phyloP scores from a whole-genome alignment of 805 yeast species.

The Teunomyces kruisii region DNA sequence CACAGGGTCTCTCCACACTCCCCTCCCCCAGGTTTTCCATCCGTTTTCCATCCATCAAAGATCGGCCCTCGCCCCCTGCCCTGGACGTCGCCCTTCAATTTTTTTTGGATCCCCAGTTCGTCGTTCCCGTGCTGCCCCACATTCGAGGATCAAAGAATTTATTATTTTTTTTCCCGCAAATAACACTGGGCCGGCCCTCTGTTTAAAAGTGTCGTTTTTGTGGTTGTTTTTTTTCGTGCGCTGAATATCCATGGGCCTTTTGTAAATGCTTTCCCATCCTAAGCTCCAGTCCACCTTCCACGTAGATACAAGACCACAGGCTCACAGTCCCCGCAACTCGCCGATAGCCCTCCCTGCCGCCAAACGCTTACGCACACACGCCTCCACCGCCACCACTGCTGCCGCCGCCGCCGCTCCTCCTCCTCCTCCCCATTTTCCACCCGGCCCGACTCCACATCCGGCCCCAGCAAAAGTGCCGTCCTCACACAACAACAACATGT shows the following conservation, averaged over 20 bases:
- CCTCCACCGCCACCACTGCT: neutral
- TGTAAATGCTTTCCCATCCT: slow-evolving; percentile 2
- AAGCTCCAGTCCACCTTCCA: neutral
- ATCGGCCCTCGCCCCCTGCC: too few relatives aligned
- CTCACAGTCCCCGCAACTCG: neutral
- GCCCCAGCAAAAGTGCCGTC: slow-evolving; percentile 1
- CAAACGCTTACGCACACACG: neutral
- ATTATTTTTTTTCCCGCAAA: neutral
- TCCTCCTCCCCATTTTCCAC: neutral
- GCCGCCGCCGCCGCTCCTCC: neutral
- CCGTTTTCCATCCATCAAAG: too few relatives aligned
- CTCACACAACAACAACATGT: neutral
- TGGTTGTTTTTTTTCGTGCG: slow-evolving; percentile 1
- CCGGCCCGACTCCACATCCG: neutral
- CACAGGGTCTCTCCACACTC: too few relatives aligned
- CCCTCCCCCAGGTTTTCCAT: too few relatives aligned
- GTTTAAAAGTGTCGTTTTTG: neutral
- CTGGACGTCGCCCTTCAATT: too few relatives aligned
- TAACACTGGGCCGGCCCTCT: neutral
- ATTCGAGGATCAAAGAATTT: neutral
- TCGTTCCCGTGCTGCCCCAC: slow-evolving; percentile 1
- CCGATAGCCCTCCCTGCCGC: too few relatives aligned
- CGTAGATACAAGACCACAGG: neutral
- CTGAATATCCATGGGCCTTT: neutral
- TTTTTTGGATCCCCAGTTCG: too few relatives aligned